phyloP scores from a whole-genome alignment of 768 basidiomycete species.

The Podaxis sp. region DNA sequence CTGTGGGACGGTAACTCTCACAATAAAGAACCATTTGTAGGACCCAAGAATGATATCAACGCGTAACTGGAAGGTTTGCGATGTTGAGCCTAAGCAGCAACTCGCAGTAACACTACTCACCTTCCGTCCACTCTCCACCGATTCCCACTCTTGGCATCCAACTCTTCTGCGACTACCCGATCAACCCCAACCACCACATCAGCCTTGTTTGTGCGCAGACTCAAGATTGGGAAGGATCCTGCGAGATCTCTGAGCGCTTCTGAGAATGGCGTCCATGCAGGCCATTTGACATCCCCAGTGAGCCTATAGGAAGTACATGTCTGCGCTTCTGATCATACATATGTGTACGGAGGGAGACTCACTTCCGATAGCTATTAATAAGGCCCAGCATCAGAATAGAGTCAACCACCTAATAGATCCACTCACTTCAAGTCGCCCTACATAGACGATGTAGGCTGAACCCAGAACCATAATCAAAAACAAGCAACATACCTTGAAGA shows the following conservation, averaged over 20 bases:
- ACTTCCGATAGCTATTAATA: conserved; percentile 77
- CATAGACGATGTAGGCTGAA: conserved; percentile 4
- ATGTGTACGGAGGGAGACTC: conserved; percentile 24
- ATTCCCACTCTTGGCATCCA: conserved; percentile 58
- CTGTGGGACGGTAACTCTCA: not conserved
- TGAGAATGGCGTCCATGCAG: conserved; percentile 26
- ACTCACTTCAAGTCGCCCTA: conserved; percentile 91
- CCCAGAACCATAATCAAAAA: conserved; percentile 8
- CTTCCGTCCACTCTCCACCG: conserved; percentile 82
- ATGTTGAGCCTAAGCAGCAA: not conserved
- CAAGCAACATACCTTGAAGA: conserved; percentile 67
- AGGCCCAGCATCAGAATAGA: not conserved
- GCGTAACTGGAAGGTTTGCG: conserved; percentile 38
- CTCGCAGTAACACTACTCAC: conserved; percentile 39
- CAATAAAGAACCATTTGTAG: not conserved
- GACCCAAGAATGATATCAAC: conserved; percentile 34
- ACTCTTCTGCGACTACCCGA: conserved; percentile 61
- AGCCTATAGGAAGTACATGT: conserved; percentile 51
- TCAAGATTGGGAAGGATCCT: conserved; percentile 78
- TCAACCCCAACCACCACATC: conserved; percentile 88
- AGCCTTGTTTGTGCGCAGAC: conserved; percentile 92
- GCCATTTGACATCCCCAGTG: conserved; percentile 89
- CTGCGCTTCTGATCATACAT: not conserved
- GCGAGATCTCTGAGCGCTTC: conserved; percentile 63
- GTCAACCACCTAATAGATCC: not conserved